Evolutionary conservation across 2,329 filamentous ascomycete genomes (phyloP).

Genomic region (Diaporthe caulivora): DNA sequence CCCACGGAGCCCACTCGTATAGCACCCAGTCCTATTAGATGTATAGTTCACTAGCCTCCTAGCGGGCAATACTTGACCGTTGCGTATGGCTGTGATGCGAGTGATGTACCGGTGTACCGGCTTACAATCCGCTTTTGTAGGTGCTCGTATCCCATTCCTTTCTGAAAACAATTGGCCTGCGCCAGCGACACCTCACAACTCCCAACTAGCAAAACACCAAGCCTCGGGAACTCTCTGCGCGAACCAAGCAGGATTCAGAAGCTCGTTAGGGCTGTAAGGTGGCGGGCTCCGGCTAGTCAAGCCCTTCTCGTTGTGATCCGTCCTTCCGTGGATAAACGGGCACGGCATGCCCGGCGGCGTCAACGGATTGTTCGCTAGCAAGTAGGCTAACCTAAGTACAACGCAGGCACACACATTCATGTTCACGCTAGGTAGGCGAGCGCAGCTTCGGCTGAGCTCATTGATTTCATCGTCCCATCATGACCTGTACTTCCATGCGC

Average conservation of each 20-base stretch:
- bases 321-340: not conserved
- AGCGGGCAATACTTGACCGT: too few relatives aligned
- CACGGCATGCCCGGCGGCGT: slow-evolving; percentile 1
- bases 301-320: not conserved
- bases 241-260: not conserved
- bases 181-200: not conserved
- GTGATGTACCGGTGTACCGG: too few relatives aligned
- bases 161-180: not conserved
- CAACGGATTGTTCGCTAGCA: not conserved
- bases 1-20: too few relatives aligned
- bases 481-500: not conserved
- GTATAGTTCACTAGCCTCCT: too few relatives aligned
- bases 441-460: not conserved
- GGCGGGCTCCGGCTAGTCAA: not conserved
- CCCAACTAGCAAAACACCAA: not conserved
- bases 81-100: too few relatives aligned
- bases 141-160: not conserved
- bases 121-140: too few relatives aligned
- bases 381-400: not conserved
- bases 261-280: not conserved
- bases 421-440: not conserved
- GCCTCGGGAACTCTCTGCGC: not conserved
- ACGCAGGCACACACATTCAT: not conserved
- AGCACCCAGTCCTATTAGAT: too few relatives aligned
- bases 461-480: slow-evolving; percentile 28